Base-by-base conservation (phyloP, 495 filamentous ascomycete genomes). In the Xylaria curta region DNA sequence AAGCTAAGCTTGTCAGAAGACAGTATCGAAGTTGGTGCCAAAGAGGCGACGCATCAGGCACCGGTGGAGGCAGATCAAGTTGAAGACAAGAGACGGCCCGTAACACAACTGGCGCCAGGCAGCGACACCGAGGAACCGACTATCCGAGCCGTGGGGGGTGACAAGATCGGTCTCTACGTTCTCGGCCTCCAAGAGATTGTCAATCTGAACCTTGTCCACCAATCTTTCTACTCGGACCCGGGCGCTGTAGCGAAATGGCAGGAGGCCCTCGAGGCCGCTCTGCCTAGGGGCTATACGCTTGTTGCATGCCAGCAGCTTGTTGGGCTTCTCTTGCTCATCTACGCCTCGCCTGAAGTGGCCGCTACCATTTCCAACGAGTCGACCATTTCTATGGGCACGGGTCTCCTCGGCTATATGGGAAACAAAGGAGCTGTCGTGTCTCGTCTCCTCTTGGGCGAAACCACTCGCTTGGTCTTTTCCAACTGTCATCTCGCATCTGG, bases 371-470 rank as follows among this genome's bases (percentile, higher is more conserved):
- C 90, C 46, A 92, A 91, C 42, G 89, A 97, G 63, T 94, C 91
- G 75, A 93, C 89, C 13, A 88, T 88, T 10, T 91, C 83, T 62
- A 91, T 97, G 6, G 94, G 94, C 3, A 98, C 97, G 0, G 77
- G 77, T 36, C 60, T 76, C 60, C 88, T 95, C 80, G 95, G 96
- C 0, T 97, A 97, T 72, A 89, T 97, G 86, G 97, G 96, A 6
- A 99, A 99, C 76, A 99, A 99, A 81, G 97, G 97, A 1, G 95
- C 91, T 17, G 91, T 95, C 9, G 88, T 89, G 13, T 91, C 93
- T 49, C 89, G 97, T 47, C 82, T 99, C 26, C 82, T 98, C 0
- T 83, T 99, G 19, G 97, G 97, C 4, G 95, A 98, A 74, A 94
- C 94, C 0, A 97, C 97, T 1, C 87, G 92, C 40, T 78, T 98